Evolutionary conservation across 805 yeast species (phyloP).

Genomic region (Metschnikowia kunwiensis): DNA sequence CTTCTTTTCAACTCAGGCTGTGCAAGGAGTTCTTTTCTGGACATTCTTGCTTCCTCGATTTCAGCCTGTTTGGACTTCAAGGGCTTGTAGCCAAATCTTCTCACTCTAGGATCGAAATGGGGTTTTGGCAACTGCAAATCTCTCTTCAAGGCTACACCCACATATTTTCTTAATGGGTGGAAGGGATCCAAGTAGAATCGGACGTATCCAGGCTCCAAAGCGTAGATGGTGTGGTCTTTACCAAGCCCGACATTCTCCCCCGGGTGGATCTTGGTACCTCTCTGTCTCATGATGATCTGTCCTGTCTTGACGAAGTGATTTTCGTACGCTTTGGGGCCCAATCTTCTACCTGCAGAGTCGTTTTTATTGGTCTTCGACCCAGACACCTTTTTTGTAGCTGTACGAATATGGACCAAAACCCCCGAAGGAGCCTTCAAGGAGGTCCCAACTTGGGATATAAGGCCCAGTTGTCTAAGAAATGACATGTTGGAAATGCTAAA

Average conservation of each 20-base stretch:
- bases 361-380: slow-evolving; percentile 93
- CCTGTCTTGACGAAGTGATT: slow-evolving; percentile 76
- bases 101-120: slow-evolving; percentile 82
- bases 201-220: slow-evolving; percentile 90
- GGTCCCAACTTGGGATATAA: slow-evolving; percentile 13
- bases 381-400: slow-evolving; percentile 90
- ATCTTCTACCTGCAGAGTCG: slow-evolving; percentile 91
- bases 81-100: slow-evolving; percentile 75
- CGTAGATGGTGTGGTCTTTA: slow-evolving; percentile 88
- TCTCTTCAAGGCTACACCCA: slow-evolving; percentile 76
- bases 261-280: slow-evolving; percentile 93
- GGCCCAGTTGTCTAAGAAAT: slow-evolving; percentile 11
- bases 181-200: slow-evolving; percentile 92
- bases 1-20: slow-evolving; percentile 49
- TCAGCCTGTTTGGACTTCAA: slow-evolving; percentile 51
- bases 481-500: slow-evolving; percentile 14
- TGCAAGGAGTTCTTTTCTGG: slow-evolving; percentile 63
- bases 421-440: slow-evolving; percentile 12
- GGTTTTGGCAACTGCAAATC: slow-evolving; percentile 75
- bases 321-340: slow-evolving; percentile 87
- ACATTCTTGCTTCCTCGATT: slow-evolving; percentile 57
- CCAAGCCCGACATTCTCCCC: slow-evolving; percentile 92
- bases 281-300: slow-evolving; percentile 85
- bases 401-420: slow-evolving; percentile 54
- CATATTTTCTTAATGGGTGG: slow-evolving; percentile 87